Evolutionary conservation across 768 basidiomycete species (phyloP), one percentile per base, ranked within the genome.

Genomic region (Cyclocybe cylindracea): DNA sequence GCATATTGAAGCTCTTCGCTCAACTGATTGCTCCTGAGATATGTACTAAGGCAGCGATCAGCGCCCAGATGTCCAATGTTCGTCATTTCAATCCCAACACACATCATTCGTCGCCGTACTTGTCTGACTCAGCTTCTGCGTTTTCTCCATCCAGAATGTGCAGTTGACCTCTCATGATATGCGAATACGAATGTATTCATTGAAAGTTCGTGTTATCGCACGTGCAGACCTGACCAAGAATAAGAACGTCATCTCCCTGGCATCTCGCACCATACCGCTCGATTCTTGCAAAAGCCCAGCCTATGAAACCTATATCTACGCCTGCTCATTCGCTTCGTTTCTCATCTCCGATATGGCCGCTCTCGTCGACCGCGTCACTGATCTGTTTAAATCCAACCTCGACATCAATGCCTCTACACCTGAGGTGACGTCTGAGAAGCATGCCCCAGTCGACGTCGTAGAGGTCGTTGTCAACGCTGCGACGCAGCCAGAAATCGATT

Each of bases 401-500:
- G 35, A 46, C 34, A 31, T 55, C 24, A 24, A 24, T 24, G 24
- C 24, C 7, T 42, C 48, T 6, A 16, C 44, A 19, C 18, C 51
- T 4, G 45, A 16, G 13, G 19, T 35, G 19, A 32, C 24, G 7
- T 5, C 51, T 7, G 46, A 6, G 14, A 48, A 48, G 14, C 10
- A 29, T 29, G 8, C 29, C 3, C 9, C 13, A 24, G 44, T 14
- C 3, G 38, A 18, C 6, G 37, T 10, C 10, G 29, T 34, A 3
- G 33, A 35, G 13, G 16, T 10, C 10, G 29, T 11, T 24, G 13
- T 31, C 14, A 18, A 18, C 14, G 50, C 50, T 16, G 58, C 61
- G 9, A 53, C 59, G 48, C 70, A 70, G 44, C 74, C 73, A 31
- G 73, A 75, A 46, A 73, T 75, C 46, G 54, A 58, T n/a, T 76